These are phyloP conservation scores for Sugiyamaella smithiae DNA, from an alignment of 805 yeast species.

Conservation along the genomic window DNA sequence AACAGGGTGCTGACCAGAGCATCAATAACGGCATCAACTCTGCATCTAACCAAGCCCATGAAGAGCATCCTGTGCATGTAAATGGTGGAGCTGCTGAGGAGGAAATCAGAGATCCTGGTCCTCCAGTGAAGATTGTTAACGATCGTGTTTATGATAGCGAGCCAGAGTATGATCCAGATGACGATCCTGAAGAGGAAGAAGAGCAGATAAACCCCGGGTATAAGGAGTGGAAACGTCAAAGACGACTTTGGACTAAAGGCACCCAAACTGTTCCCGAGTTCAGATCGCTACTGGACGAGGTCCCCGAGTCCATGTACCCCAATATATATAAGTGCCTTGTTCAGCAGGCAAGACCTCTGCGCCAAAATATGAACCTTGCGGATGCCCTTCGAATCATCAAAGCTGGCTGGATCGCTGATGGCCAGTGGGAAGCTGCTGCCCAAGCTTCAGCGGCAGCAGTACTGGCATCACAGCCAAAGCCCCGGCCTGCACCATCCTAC, in stretches of 20 bases:
- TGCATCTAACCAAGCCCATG: neutral
- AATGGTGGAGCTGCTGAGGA: neutral
- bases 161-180: neutral
- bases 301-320: constrained; percentile 35
- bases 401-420: constrained; percentile 81
- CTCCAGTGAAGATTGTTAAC: neutral
- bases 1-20: neutral
- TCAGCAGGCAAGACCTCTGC: constrained; percentile 63
- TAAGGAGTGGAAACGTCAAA: constrained; percentile 64
- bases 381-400: constrained; percentile 72
- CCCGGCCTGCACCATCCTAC: constrained; percentile 7
- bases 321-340: constrained; percentile 66
- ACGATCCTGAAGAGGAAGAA: constrained; percentile 26
- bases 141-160: neutral
- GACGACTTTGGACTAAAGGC: constrained; percentile 58
- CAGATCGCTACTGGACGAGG: constrained; percentile 27
- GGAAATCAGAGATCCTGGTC: no score
- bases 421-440: constrained; percentile 51
- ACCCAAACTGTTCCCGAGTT: constrained; percentile 23
- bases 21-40: constrained; percentile 1
- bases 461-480: constrained; percentile 14
- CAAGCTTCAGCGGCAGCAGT: constrained; percentile 12
- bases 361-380: constrained; percentile 65
- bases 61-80: neutral
- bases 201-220: constrained; percentile 53